Base-by-base conservation (phyloP, 2,329 filamentous ascomycete species). In the Cercospora beticola region DNA sequence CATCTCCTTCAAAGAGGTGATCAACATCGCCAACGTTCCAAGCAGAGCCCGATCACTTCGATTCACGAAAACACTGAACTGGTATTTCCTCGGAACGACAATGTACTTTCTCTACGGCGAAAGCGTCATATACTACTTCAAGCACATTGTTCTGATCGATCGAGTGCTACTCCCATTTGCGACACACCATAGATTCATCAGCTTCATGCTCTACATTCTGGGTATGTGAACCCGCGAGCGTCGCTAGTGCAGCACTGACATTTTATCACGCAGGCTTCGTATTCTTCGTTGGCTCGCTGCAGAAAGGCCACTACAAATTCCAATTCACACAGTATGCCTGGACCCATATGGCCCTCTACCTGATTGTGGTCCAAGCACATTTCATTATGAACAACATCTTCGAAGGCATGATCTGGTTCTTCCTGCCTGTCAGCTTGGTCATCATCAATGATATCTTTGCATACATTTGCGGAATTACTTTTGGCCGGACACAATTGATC, bases 371-470 rank as follows among this genome's bases (percentile, higher is more conserved):
- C 5, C 94, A 99, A 81, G 94, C 95, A 14, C 95, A 99, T 80
- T 99, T 99, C 81, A 93, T 98, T 83, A 98, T 99, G 92, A 99
- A 99, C 86, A 99, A 99, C 82, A 91, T 99, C 73, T 96, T 99
- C 76, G 95, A 99, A 83, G 95, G 95, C 83, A 93, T 99, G 92
- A 97, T 99, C 79, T 99, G 95, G 95, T 98, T 99, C 86, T 97
- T 98, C 86, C 83, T 99, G 56, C 95, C 95, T 7, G 94, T 93
- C 7, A 90, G 93, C 64, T 87, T 99, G 75, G 95, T 99, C 79
- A 97, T 99, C 79, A 97, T 92, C 72, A 99, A 99, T 81, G 95
- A 99, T 79, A 99, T 99, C 72, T 98, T 96, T 77, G 95, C 95
- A 76, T 99, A 99, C 80, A 89, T 99, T 70, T 97, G 94, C 80